phyloP scores from a whole-genome alignment of 2,329 filamentous ascomycete genomes.

The Diaporthe sp. region DNA sequence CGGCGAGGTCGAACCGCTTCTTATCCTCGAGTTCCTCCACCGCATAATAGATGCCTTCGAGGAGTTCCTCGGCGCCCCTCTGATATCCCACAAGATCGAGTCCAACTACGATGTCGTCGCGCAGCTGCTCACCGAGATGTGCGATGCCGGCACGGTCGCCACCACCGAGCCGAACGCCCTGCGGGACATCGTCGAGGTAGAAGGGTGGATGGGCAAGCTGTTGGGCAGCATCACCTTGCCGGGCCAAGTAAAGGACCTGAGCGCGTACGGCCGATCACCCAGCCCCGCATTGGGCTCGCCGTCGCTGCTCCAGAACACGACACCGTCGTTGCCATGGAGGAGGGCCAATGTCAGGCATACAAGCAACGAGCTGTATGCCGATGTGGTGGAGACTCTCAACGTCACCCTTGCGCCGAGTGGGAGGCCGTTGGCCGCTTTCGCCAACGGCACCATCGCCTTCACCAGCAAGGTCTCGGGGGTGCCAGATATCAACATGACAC shows the following conservation, averaged over 20 bases:
- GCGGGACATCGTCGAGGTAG: conserved; percentile 91
- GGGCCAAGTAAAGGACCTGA: conserved; percentile 54
- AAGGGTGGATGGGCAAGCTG: conserved; percentile 89
- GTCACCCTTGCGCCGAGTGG: conserved; percentile 94
- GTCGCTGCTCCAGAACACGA: conserved; percentile 52
- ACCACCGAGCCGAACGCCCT: conserved; percentile 95
- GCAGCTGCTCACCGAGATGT: conserved; percentile 95
- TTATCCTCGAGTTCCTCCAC: conserved; percentile 94
- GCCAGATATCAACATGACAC: conserved; percentile 86
- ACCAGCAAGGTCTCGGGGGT: conserved; percentile 95
- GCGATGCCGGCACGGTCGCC: conserved; percentile 88
- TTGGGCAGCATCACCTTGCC: conserved; percentile 89
- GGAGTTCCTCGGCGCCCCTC: conserved; percentile 90
- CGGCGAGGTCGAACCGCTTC: conserved; percentile 87
- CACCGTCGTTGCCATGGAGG: conserved; percentile 83
- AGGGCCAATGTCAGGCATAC: conserved; percentile 94
- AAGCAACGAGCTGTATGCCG: conserved; percentile 96
- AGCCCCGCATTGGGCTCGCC: conserved; percentile 30
- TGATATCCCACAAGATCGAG: conserved; percentile 89
- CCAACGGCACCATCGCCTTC: conserved; percentile 93
- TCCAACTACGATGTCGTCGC: conserved; percentile 93
- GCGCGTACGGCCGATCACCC: conserved; percentile 35
- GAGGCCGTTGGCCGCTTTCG: conserved; percentile 85
- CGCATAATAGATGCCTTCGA: conserved; percentile 92
- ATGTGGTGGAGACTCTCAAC: conserved; percentile 89